Base-by-base conservation (phyloP, 768 basidiomycete genomes). In the Rhodotorula sphaerocarpa region DNA sequence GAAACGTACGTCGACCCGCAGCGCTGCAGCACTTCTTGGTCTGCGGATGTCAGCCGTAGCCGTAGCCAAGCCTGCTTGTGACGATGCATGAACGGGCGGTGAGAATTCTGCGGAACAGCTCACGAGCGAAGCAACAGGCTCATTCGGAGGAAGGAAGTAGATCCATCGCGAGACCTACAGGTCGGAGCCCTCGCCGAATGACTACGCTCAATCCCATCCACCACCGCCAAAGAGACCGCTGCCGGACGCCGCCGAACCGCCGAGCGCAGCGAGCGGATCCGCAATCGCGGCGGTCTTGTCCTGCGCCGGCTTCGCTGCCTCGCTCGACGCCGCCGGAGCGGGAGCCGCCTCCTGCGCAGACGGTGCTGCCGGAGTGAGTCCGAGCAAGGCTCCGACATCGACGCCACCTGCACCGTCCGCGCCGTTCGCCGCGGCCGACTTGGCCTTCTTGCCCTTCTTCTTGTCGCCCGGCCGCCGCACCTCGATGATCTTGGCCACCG, bases 401-500 rank as follows among this genome's bases (percentile, higher is more conserved):
- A 33, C 46, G 55, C 46, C 57, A 23, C 10, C 27, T 34, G 23
- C 36, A 41, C 28, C 27, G 28, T 30, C 30, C 4, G 25, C 51
- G 7, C n/a, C 43, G 27, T 16, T 27, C 30, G 15, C 59, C 28
- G 44, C 54, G 3, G 16, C 36, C 4, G 28, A 43, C 36, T 55
- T 54, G 34, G 20, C 50, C 21, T 46, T 34, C 42, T 59, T 64
- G 25, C 45, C 42, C 36, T 59, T 59, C 20, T n/a, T 45, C 34
- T 48, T 42, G 23, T 16, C 54, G 18, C 41, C 58, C 39, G 51
- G 21, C n/a, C 48, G 59, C 51, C 56, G 53, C 44, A 68, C 67
- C 55, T 68, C 67, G 44, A 68, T 33, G 30, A 68, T 60, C 48
- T 52, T 54, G 16, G 63, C 48, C 16, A 68, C 67, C 3, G 46